A percentile compares a stretch with the other conserved stretches of the same genome.
phyloP scores from a whole-genome alignment of 768 basidiomycete genomes.

The Tricholoma saponaceum region DNA sequence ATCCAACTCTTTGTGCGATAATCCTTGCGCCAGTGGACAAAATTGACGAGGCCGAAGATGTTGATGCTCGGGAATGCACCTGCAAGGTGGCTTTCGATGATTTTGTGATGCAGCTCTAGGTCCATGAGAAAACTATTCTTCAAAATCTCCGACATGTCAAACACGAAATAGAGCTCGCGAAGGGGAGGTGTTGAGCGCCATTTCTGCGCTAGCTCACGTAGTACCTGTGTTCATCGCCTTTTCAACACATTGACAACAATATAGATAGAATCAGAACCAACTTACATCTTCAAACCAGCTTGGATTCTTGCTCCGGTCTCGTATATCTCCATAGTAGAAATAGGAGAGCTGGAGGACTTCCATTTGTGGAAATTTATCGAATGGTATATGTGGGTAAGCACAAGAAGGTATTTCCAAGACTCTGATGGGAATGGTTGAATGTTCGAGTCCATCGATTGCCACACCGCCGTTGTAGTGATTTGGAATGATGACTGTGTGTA shows the following conservation, averaged over 20 bases:
- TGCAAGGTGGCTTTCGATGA: not conserved
- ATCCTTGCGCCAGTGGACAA: conserved; percentile 7
- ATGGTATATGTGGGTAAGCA: not conserved
- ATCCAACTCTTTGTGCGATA: conserved; percentile 2
- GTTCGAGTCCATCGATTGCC: not conserved
- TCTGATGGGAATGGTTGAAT: not conserved
- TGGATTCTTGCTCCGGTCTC: not conserved
- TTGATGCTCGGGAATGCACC: conserved; percentile 10
- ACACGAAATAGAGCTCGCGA: not conserved
- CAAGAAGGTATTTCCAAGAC: not conserved
- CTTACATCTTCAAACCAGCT: not conserved
- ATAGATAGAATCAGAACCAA: not conserved
- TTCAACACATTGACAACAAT: not conserved
- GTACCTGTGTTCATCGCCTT: not conserved
- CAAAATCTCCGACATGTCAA: not conserved
- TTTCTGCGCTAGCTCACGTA: not conserved
- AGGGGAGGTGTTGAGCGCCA: conserved; percentile 10
- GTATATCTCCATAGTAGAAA: not conserved
- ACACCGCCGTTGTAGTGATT: not conserved
- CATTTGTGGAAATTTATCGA: not conserved
- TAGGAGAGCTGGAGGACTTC: not conserved
- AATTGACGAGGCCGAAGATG: conserved; percentile 1
- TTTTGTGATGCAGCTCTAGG: conserved; percentile 5
- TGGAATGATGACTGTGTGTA: conserved; percentile 5
- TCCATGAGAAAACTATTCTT: not conserved